Evolutionary conservation across 202 grass and related monocot genomes (phyloP).

Genomic region (Zizania palustris): DNA sequence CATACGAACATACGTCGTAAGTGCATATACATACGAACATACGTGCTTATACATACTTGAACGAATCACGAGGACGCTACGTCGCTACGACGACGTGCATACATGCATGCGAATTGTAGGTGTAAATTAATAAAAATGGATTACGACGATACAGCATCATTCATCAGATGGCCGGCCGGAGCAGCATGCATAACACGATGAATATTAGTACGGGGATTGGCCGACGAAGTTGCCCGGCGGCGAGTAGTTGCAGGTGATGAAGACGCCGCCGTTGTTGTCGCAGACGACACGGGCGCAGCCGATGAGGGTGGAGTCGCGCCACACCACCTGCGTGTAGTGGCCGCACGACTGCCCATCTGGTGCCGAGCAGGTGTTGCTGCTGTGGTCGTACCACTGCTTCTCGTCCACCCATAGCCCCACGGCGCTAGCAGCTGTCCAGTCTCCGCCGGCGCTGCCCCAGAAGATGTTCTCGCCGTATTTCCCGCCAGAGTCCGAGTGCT

Average conservation of each 20-base stretch:
- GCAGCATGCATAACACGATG: no score
- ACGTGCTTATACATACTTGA: no score
- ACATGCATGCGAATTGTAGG: no score
- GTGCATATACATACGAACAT: no score
- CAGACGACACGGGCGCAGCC: conserved; percentile 60
- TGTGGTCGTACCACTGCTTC: conserved; percentile 53
- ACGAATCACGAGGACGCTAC: no score
- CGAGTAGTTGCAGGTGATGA: conserved; percentile 57
- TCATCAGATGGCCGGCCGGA: no score
- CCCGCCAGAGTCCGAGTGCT: conserved; percentile 48
- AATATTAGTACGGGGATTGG: conserved; percentile 45
- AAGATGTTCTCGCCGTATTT: conserved; percentile 67
- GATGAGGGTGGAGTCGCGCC: conserved; percentile 39
- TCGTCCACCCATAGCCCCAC: conserved; percentile 45
- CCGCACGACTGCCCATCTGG: conserved; percentile 33
- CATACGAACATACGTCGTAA: no score
- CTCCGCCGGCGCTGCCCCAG: conserved; percentile 4
- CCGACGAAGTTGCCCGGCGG: conserved; percentile 47
- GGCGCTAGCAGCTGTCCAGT: conserved; percentile 39
- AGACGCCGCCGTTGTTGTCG: conserved; percentile 36
- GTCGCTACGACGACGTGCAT: no score
- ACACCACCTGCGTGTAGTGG: conserved; percentile 71
- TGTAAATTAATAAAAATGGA: no score
- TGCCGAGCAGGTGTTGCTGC: conserved; percentile 45
- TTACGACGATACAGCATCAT: no score